Evolutionary conservation across 805 yeast genomes (phyloP).

Genomic region (Kodamaea hsintzibuensis): DNA sequence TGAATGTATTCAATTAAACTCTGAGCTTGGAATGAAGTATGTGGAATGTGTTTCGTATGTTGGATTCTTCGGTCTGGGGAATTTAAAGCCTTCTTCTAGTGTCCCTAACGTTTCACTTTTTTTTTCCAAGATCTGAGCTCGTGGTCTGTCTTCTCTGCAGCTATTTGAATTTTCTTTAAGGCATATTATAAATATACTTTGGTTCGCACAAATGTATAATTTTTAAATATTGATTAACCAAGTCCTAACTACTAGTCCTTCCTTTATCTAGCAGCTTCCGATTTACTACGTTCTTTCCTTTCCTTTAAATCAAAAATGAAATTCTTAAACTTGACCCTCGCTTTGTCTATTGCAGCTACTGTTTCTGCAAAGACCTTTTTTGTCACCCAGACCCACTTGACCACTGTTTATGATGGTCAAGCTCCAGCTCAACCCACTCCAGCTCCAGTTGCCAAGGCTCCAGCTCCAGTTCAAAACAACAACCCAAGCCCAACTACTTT

Average conservation of each 20-base stretch:
- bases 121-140: neutral
- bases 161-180: neutral
- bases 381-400: constrained; percentile 28
- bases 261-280: constrained; percentile 7
- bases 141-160: neutral
- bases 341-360: constrained; percentile 20
- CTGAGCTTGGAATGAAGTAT: neutral
- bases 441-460: constrained; percentile 7
- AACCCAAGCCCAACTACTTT: constrained; percentile 18
- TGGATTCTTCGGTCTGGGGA: neutral
- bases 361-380: constrained; percentile 25
- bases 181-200: constrained; percentile 1
- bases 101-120: neutral
- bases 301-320: constrained; percentile 20
- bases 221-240: neutral
- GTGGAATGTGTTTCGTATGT: neutral
- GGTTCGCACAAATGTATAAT: neutral
- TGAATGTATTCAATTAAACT: neutral
- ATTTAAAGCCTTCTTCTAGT: neutral
- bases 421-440: constrained; percentile 8
- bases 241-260: constrained; percentile 10
- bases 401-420: constrained; percentile 23
- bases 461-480: constrained; percentile 11
- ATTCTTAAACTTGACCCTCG: constrained; percentile 23
- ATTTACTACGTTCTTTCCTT: constrained; percentile 11